phyloP scores from a whole-genome alignment of 768 basidiomycete genomes.

The Mycena kentingensis region DNA sequence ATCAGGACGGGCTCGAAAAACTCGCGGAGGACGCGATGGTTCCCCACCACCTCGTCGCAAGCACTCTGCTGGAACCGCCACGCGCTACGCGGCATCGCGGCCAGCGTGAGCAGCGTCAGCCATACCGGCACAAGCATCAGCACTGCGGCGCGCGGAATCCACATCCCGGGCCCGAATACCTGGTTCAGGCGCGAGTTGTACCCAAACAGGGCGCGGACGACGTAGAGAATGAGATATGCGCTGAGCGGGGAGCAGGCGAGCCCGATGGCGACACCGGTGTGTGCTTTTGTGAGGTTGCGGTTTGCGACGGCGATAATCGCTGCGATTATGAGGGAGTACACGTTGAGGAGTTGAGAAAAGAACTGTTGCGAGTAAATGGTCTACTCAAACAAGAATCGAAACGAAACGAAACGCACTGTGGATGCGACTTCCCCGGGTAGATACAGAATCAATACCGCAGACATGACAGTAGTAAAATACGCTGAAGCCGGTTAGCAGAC shows the following conservation, averaged over 20 bases:
- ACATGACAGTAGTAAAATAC: slow-evolving; percentile 19
- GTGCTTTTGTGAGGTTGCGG: slow-evolving; percentile 18
- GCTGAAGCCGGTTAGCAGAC: too few species aligned
- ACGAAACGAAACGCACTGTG: not conserved
- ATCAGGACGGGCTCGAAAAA: not conserved
- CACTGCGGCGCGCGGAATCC: slow-evolving; percentile 10
- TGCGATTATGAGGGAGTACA: slow-evolving; percentile 23
- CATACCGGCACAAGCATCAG: slow-evolving; percentile 17
- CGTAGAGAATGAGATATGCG: slow-evolving; percentile 18
- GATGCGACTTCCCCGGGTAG: slow-evolving; percentile 10
- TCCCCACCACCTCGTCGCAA: slow-evolving; percentile 11
- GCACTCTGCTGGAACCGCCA: slow-evolving; percentile 21
- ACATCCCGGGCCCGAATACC: slow-evolving; percentile 17
- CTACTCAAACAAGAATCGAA: not conserved
- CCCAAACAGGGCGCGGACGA: slow-evolving; percentile 16
- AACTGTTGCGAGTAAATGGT: too few species aligned
- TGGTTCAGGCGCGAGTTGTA: slow-evolving; percentile 6
- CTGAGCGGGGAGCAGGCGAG: slow-evolving; percentile 22
- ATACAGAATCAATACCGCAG: slow-evolving; percentile 18
- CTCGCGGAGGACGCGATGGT: not conserved
- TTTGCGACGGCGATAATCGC: slow-evolving; percentile 10
- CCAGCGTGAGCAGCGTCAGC: slow-evolving; percentile 10
- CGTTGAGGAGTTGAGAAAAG: slow-evolving; percentile 21
- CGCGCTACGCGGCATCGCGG: not conserved
- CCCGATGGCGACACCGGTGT: slow-evolving; percentile 13